Evolutionary conservation across 2,329 filamentous ascomycete genomes (phyloP), one percentile per base, ranked within the genome.

Genomic region (Cyphellophora attinorum): DNA sequence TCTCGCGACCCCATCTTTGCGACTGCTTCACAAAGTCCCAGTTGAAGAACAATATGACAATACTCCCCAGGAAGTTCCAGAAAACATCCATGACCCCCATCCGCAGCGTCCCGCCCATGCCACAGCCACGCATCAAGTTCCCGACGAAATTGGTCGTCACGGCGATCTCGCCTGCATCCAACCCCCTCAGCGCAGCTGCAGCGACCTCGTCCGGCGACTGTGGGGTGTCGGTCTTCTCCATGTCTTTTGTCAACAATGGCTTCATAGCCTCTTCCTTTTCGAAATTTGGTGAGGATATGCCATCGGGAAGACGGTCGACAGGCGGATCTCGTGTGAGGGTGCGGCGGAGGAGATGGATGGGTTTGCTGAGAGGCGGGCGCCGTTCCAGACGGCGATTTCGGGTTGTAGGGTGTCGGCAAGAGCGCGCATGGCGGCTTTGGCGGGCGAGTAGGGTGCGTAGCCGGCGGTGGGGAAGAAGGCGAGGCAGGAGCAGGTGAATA

Each of bases 271-370:
- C 79, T 62, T 96, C 89, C 12, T 73, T 67, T 40, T 79, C 79
- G 33, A 80, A 72, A 1, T 88, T 86, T 0, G 85, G 79, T 5
- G 74, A 79, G 11, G 76, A 67, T 44, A 98, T 96, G 3, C 81
- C 85, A 34, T 82, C 89, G 0, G 91, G 91, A 79, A 83, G 10
- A 96, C 75, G 27, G 85, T 72, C 51, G 93, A 85, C 13, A 95
- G 68, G 48, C 81, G 76, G 35, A 96, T 79, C 39, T 78, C 72
- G 28, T n/a, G n/a, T n/a, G n/a, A n/a, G 80, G 74, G 34, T 80
- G 58, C 0, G 68, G 66, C 2, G 64, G 61, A 6, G 50, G 48
- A 11, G 48, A 45, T 3, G 59, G 50, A 5, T 39, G 31, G 8
- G 31, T 17, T 8, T n/a, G n/a, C n/a, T n/a, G n/a, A n/a, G n/a